These are phyloP conservation scores for Heliamphora exappendiculata DNA, from an alignment of 148 eudicot genomes.

Conservation along the genomic window DNA sequence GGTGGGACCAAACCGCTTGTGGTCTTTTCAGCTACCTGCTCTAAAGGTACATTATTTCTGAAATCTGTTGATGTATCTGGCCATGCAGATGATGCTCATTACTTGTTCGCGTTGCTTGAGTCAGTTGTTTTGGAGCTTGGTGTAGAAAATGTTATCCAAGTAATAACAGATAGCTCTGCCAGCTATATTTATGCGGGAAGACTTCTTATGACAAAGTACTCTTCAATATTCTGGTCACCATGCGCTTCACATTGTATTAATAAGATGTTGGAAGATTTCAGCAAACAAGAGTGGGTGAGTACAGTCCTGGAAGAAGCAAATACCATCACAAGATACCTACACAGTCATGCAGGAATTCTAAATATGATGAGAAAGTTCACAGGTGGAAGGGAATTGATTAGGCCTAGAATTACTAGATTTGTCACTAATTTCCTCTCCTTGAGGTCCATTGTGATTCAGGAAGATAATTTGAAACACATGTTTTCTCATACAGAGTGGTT, in stretches of 20 bases:
- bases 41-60: slow-evolving; percentile 31
- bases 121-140: slow-evolving; percentile 31
- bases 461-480: slow-evolving; percentile 33
- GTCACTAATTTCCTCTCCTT: slow-evolving; percentile 27
- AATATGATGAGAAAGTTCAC: slow-evolving; percentile 30
- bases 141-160: slow-evolving; percentile 28
- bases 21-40: slow-evolving; percentile 32
- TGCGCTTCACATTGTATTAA: slow-evolving; percentile 36
- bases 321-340: slow-evolving; percentile 20
- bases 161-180: slow-evolving; percentile 25
- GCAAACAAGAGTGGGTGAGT: slow-evolving; percentile 29
- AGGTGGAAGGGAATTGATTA: slow-evolving; percentile 29
- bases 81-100: slow-evolving; percentile 30
- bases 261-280: slow-evolving; percentile 31
- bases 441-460: slow-evolving; percentile 27
- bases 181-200: slow-evolving; percentile 28
- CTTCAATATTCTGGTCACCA: slow-evolving; percentile 42
- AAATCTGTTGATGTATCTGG: slow-evolving; percentile 29
- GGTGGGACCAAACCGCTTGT: slow-evolving; percentile 19
- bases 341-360: slow-evolving; percentile 23
- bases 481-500: slow-evolving; percentile 32
- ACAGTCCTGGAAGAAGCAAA: slow-evolving; percentile 31
- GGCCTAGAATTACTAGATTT: slow-evolving; percentile 21
- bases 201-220: slow-evolving; percentile 39
- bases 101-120: slow-evolving; percentile 26